Evolutionary conservation across 768 basidiomycete species (phyloP).

Genomic region (Lentinula raphanica): DNA sequence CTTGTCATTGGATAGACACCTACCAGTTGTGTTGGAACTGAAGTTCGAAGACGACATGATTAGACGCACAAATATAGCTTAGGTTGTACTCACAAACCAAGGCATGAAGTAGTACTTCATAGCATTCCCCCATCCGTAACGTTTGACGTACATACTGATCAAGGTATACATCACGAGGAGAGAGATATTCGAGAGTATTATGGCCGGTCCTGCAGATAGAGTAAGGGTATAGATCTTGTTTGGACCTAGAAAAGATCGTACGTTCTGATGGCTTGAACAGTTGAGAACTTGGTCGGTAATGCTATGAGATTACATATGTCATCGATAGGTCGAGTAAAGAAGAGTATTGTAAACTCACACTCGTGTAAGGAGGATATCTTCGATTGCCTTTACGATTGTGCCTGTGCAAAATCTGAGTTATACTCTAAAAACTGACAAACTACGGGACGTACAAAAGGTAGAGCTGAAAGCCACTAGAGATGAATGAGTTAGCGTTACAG

Average conservation of each 20-base stretch:
- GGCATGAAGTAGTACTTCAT: constrained; percentile 41
- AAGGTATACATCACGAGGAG: constrained; percentile 34
- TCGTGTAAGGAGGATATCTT: constrained; percentile 37
- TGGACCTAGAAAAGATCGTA: constrained; percentile 8
- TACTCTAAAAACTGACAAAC: too few species aligned
- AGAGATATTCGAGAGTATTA: constrained; percentile 39
- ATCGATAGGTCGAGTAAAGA: neutral
- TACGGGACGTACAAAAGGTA: constrained; percentile 33
- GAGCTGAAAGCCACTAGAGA: constrained; percentile 36
- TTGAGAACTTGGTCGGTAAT: constrained; percentile 37
- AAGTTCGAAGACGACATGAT: neutral
- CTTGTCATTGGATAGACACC: constrained; percentile 3
- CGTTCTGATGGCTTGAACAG: constrained; percentile 44
- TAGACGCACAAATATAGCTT: neutral
- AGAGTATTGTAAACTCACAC: constrained; percentile 25
- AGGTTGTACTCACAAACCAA: constrained; percentile 36
- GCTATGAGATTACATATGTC: too few species aligned
- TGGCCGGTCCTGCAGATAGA: constrained; percentile 21
- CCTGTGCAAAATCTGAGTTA: constrained; percentile 14
- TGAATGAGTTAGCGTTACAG: neutral
- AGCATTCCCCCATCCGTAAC: constrained; percentile 26
- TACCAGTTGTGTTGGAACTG: constrained; percentile 45
- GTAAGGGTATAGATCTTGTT: neutral
- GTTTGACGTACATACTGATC: constrained; percentile 25
- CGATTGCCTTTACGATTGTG: constrained; percentile 45